Evolutionary conservation across 164 flowering plant species (phyloP), one percentile per base, ranked within the genome.

Genomic region (Dillenia suffruticosa): DNA sequence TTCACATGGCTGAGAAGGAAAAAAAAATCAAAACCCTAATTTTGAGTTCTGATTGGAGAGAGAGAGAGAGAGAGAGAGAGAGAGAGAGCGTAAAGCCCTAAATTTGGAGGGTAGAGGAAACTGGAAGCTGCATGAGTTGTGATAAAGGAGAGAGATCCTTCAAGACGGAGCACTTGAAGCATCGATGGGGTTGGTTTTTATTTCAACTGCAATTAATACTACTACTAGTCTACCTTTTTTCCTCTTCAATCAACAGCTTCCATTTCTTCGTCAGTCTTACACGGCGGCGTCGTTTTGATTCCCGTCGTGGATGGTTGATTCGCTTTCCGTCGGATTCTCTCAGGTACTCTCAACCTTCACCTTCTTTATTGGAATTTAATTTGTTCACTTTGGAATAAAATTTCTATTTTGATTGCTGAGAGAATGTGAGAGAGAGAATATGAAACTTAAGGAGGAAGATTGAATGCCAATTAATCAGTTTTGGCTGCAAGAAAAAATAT

Each of bases 171-270:
- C 68, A 56, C 64, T 68, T 68, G 70, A 76, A 73, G 60, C 78
- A 65, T 58, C 75, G 64, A 75, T 75, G 78, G 78, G 75, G 70
- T 57, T 75, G 78, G 75, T 70, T 69, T 67, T 64, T 63, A 17
- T 76, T 56, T 70, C 77, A 66, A 59, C 63, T 0, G 16, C 69
- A n/a, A 32, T 70, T 69, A 70, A 58, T 65, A 17, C 72, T 53
- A 67, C 77, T 69, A 59, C 59, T 0, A 24, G 66, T n/a, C 64
- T 63, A 9, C 44, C 68, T 61, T 49, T 68, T 12, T 32, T 56
- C 57, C 68, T 57, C 61, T 11, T 59, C 63, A 32, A 32, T 32
- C 40, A 32, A 32, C 40, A 32, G 14, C 59, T 15, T 13, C 62
- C 45, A 45, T 55, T 47, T 53, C 68, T 45, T 56, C 63, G 56